phyloP scores from a whole-genome alignment of 257 asterid genomes.

The Solanum paucissectum region DNA sequence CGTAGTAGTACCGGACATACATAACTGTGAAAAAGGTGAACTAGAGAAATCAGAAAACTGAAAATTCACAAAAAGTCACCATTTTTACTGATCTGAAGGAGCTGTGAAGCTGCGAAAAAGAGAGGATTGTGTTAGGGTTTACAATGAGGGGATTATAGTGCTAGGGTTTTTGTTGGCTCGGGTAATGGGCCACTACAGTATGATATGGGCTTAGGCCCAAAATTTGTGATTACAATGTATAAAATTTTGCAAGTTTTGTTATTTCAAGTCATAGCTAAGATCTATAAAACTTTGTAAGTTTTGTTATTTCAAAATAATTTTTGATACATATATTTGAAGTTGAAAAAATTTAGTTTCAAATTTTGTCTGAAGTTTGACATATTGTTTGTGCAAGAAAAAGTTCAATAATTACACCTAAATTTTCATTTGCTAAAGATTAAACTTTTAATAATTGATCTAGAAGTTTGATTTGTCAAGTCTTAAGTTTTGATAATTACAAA shows the following conservation, averaged over 20 bases:
- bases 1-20: background rate
- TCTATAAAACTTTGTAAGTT: too few species aligned
- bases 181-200: background rate
- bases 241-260: too few species aligned
- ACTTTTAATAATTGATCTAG: too few species aligned
- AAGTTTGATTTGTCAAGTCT: too few species aligned
- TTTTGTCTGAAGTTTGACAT: background rate
- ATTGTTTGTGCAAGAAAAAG: background rate
- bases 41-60: too few species aligned
- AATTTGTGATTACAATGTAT: background rate
- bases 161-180: background rate
- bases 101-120: background rate
- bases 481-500: too few species aligned
- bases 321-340: accelerated
- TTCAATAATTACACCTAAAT: too few species aligned
- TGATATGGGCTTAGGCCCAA: background rate
- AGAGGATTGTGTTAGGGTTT: background rate
- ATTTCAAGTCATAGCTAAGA: background rate
- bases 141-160: background rate
- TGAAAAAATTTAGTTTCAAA: background rate
- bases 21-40: background rate
- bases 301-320: background rate
- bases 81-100: constrained; percentile 1
- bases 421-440: background rate
- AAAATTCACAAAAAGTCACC: constrained; percentile 1